Base-by-base conservation (phyloP, 768 basidiomycete species). In the Hydnum rufescens region DNA sequence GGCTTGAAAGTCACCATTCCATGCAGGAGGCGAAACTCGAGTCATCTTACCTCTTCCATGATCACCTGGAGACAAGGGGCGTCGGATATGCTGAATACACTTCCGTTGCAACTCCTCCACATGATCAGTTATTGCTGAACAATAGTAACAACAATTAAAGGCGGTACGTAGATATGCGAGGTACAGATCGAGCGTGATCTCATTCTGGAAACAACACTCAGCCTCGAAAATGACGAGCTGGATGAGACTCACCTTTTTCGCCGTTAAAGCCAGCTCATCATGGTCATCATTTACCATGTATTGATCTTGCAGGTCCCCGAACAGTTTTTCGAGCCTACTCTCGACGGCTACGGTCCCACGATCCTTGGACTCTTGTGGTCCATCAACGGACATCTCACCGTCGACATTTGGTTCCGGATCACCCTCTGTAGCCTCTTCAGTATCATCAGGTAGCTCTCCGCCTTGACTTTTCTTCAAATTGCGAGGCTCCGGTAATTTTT, bases 91-190 rank as follows among this genome's bases (percentile, higher is more conserved):
- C 69, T 79, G 79, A 60, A 95, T 70, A 73, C 93, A 96, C 69
- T 89, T 88, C 64, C 88, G 77, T 66, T 89, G 81, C 61, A 99
- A 74, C 71, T 95, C 89, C 69, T 99, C 95, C 65, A 83, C 68
- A 70, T 89, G 89, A 68, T 93, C 82, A 64, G 80, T 82, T 59
- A 86, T 76, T 63, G 87, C 79, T 60, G 82, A 80, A 73, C 95
- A 99, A 69, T 99, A 99, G 69, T 93, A 99, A 76, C 95, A 95
- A 62, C 86, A 80, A 74, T 88, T 75, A 67, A 82, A 90, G 52
- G 85, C 92, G 64, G 78, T 74, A 59, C 95, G 86, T 62, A 99
- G 70, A 68, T 95, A 97, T 50, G 82, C 80, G 65, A 97, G 71
- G 67, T 89, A 89, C 65, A 93, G 70, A 70, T 99, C 95, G 66